phyloP scores from a whole-genome alignment of 2,329 filamentous ascomycete genomes.

The Trichoderma sp. region DNA sequence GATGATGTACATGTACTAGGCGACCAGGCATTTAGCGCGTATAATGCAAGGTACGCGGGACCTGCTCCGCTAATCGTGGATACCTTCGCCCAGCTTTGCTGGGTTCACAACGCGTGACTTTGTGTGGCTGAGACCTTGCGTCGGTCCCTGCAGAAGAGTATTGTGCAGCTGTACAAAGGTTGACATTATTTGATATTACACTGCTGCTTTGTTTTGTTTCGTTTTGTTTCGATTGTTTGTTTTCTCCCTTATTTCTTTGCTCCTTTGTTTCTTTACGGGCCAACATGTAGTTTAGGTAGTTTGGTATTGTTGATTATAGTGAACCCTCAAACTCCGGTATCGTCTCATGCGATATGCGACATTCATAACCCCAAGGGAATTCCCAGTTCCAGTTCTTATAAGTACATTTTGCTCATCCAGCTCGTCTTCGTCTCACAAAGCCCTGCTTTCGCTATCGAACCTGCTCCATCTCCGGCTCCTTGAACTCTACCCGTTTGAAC shows the following conservation, averaged over 20 bases:
- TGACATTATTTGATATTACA: not conserved
- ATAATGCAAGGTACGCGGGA: slow-evolving; percentile 16
- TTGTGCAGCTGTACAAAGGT: not conserved
- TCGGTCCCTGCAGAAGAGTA: not conserved
- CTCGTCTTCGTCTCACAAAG: not conserved
- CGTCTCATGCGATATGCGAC: slow-evolving; percentile 19
- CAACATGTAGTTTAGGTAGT: not conserved
- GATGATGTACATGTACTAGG: slow-evolving; percentile 8
- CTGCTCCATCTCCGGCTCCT: slow-evolving; percentile 35
- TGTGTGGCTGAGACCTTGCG: not conserved
- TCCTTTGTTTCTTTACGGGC: not conserved
- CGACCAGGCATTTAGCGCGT: not conserved
- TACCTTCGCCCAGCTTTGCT: not conserved
- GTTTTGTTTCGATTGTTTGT: not conserved
- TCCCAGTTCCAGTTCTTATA: slow-evolving; percentile 8
- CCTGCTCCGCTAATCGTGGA: not conserved
- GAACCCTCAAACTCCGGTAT: slow-evolving; percentile 21
- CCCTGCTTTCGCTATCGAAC: slow-evolving; percentile 23
- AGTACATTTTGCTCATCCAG: not conserved
- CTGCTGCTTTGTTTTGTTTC: not conserved
- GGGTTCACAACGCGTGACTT: not conserved
- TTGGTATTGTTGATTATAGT: slow-evolving; percentile 2
- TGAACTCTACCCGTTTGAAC: not conserved
- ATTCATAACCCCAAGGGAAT: not conserved
- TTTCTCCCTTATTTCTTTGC: not conserved